A percentile compares a stretch with the other conserved stretches of the same genome.
Evolutionary conservation across 1,284 basidiomycete species (phyloP).

Genomic region (Pascua guehoae): DNA sequence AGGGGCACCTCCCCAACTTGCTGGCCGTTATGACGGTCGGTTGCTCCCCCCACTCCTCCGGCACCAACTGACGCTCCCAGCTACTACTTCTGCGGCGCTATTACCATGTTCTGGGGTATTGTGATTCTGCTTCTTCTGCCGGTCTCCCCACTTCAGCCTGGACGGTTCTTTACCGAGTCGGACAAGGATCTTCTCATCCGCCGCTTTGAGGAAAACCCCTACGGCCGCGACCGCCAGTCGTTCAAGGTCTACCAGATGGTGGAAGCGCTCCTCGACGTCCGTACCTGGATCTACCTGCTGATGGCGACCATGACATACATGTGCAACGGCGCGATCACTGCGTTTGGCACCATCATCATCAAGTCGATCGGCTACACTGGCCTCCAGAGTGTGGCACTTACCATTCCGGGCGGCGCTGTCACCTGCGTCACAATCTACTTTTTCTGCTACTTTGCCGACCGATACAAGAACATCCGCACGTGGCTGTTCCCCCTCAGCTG

Average conservation of each 20-base stretch:
- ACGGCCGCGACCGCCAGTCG: slow-evolving; percentile 32
- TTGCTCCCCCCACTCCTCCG: background rate
- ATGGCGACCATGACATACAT: slow-evolving; percentile 47
- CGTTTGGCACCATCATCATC: slow-evolving; percentile 54
- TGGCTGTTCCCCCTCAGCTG: slow-evolving; percentile 50
- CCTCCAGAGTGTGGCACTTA: slow-evolving; percentile 50
- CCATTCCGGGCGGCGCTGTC: slow-evolving; percentile 50
- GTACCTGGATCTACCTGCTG: slow-evolving; percentile 52
- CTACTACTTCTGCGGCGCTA: slow-evolving; percentile 52
- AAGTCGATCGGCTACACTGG: slow-evolving; percentile 51
- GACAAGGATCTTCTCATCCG: slow-evolving; percentile 46
- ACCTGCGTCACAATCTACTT: slow-evolving; percentile 51
- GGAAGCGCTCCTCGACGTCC: slow-evolving; percentile 51
- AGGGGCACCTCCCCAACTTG: too few species aligned
- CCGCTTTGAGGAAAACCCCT: slow-evolving; percentile 45
- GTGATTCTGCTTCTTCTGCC: slow-evolving; percentile 51
- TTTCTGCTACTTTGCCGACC: slow-evolving; percentile 47
- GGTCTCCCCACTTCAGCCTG: slow-evolving; percentile 46
- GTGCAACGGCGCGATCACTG: slow-evolving; percentile 48
- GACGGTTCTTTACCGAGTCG: slow-evolving; percentile 43
- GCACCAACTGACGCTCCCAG: slow-evolving; percentile 1
- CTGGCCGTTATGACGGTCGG: too few species aligned
- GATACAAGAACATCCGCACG: slow-evolving; percentile 46
- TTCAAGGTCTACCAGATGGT: slow-evolving; percentile 47
- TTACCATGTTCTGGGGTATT: slow-evolving; percentile 52